Percentiles rank a stretch among this genome's conserved stretches.
Evolutionary conservation across 2,329 filamentous ascomycete genomes (phyloP).

Genomic region (Epichloe baconii): DNA sequence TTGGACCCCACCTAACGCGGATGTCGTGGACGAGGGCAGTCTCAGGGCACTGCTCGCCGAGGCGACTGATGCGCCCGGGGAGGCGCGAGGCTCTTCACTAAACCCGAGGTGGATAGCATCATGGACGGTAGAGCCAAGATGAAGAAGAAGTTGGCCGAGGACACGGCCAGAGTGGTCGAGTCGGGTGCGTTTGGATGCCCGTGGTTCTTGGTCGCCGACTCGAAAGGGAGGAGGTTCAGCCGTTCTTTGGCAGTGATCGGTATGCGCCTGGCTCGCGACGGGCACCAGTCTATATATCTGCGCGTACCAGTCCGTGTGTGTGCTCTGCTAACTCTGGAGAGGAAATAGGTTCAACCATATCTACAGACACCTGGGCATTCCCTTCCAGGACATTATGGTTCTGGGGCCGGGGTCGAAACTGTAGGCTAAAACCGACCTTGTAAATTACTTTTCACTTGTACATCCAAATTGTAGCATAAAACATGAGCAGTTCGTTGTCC

Average conservation of each 20-base stretch:
- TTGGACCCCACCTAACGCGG: conserved; percentile 45
- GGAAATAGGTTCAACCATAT: conserved; percentile 50
- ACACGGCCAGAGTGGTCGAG: conserved; percentile 48
- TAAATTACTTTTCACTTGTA: no score
- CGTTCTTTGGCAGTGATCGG: conserved; percentile 69
- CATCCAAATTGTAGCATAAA: no score
- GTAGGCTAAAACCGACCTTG: conserved; percentile 8
- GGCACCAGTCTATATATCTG: conserved; percentile 7
- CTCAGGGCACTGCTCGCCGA: conserved; percentile 27
- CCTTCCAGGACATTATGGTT: conserved; percentile 38
- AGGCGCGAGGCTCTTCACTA: conserved; percentile 29
- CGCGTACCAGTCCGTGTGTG: background rate
- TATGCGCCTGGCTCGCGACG: conserved; percentile 8
- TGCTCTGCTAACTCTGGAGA: background rate
- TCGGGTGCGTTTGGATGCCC: conserved; percentile 64
- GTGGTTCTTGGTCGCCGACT: conserved; percentile 57
- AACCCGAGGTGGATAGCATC: conserved; percentile 40
- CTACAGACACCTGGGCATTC: conserved; percentile 51
- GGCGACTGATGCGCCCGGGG: conserved; percentile 15
- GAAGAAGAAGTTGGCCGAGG: conserved; percentile 34
- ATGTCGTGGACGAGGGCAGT: conserved; percentile 46
- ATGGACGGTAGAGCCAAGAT: conserved; percentile 36
- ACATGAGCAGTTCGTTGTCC: no score
- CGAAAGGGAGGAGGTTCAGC: conserved; percentile 43
- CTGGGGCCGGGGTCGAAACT: conserved; percentile 22